Evolutionary conservation across 345 rosid genomes (phyloP), one percentile per base, ranked within the genome.

Genomic region (Turritis glabra): DNA sequence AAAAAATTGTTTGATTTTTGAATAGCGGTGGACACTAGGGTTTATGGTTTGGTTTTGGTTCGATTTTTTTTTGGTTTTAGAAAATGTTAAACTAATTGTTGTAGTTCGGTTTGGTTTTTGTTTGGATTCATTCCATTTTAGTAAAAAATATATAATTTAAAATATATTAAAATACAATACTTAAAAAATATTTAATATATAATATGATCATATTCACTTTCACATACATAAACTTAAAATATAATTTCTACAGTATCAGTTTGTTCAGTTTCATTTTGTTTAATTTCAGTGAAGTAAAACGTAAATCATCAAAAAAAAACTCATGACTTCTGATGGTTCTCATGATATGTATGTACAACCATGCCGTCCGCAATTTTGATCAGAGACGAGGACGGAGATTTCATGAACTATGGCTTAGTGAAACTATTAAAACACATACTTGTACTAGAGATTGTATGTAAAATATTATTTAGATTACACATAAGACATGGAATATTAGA

Each of bases 11-110:
- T 64, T 29, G n/a, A 50, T 22, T 48, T 48, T 5, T 64, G 7
- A 11, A 11, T 43, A 40, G 4, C 12, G 37, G 67, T 44, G 14
- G 2, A 58, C n/a, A n/a, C n/a, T n/a, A n/a, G n/a, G n/a, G n/a
- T n/a, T 26, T 22, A 67, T 17, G 2, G 60, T 51, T 51, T 67
- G 48, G 29, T 51, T 37, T 67, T n/a, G 25, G 29, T 32, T 65
- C 2, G 29, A 12, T 37, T 37, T 37, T 37, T 37, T 12, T 12
- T 47, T 18, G 12, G 13, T 46, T 46, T 18, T 46, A 8, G 8
- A 47, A 17, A 7, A 47, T 18, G 19, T 10, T 17, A 47, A 47
- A 19, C n/a, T n/a, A n/a, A n/a, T n/a, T n/a, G n/a, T n/a, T 7
- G 52, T 46, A 17, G 51, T 46, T 46, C 22, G 2, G n/a, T n/a